phyloP scores from a whole-genome alignment of 768 basidiomycete species.

The Gymnopilus junonius region DNA sequence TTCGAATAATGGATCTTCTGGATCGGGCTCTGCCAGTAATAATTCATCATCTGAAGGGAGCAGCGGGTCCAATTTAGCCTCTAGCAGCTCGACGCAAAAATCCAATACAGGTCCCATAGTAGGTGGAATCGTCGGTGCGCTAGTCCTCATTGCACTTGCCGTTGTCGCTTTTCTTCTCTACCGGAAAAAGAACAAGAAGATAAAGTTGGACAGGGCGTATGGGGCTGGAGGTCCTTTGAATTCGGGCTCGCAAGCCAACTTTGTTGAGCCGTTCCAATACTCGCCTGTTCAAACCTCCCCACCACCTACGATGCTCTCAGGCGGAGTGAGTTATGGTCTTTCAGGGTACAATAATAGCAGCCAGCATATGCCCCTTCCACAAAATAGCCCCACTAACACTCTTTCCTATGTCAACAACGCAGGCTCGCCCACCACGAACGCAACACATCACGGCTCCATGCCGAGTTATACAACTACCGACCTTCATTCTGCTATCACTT shows the following conservation, averaged over 20 bases:
- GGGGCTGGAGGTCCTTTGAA: not conserved
- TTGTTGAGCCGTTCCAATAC: constrained; percentile 10
- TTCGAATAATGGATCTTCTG: not conserved
- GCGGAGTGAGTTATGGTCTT: not conserved
- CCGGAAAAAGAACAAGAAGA: constrained; percentile 14
- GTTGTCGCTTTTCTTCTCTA: constrained; percentile 11
- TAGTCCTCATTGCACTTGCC: constrained; percentile 18
- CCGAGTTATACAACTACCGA: constrained; percentile 15
- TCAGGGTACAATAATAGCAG: not conserved
- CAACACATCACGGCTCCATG: constrained; percentile 5
- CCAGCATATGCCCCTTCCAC: not conserved
- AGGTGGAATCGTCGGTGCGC: constrained; percentile 26
- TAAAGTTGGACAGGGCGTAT: not conserved
- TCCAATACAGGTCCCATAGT: constrained; percentile 21
- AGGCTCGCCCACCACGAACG: not conserved
- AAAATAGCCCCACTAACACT: not conserved
- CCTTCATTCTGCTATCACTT: constrained; percentile 2
- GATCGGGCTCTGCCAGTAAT: not conserved
- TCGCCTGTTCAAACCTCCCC: constrained; percentile 1
- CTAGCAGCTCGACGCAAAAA: not conserved
- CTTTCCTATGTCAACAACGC: not conserved
- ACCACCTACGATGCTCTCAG: not conserved
- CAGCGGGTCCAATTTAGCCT: not conserved
- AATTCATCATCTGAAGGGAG: not conserved
- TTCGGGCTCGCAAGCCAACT: not conserved